Base-by-base conservation (phyloP, 305 asterid species). In the Fraxinus nigra region DNA sequence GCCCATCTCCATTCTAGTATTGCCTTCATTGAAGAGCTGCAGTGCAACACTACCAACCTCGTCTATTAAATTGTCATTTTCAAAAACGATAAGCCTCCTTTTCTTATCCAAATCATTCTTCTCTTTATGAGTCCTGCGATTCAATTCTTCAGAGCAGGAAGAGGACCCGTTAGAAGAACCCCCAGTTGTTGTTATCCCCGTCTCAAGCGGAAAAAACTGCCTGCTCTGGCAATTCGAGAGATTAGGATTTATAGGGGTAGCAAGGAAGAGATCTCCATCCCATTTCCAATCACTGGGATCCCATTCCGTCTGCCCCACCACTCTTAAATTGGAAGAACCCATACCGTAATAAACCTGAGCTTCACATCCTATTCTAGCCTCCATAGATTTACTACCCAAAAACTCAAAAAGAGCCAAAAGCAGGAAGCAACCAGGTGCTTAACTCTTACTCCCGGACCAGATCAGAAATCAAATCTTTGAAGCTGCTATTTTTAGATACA, bases 201-300 rank as follows among this genome's bases (percentile, higher is more conserved):
- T 81, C 80, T 91, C 85, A 10, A 90, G 82, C 0, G 95, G 96
- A 43, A 90, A 93, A n/a, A 88, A 80, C 69, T 87, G 94, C 37
- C 84, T 87, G 86, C 91, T 75, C 43, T 83, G 89, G 75, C 72
- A 80, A 85, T 78, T 78, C 26, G 87, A 80, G 61, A 89, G 78
- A 54, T 51, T 74, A 56, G 85, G 86, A 46, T 85, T 84, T 82
- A 86, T 85, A 72, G 92, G 94, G 4, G 92, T 90, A 24, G 97
- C 97, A 30, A 90, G 75, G 83, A 93, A 92, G 56, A 93, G 94
- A 83, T 92, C 91, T 9, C 95, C 93, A 37, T 93, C 93, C 98
- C 97, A 93, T 84, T 88, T 90, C 97, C 98, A 93, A 6, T 87
- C 85, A 46, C 80, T 82, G 18, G 89, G 91, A 90, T 93, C 95